Evolutionary conservation across 371 early-diverging fungal genomes (phyloP).

Genomic region (Zancudomyces culisetae): DNA sequence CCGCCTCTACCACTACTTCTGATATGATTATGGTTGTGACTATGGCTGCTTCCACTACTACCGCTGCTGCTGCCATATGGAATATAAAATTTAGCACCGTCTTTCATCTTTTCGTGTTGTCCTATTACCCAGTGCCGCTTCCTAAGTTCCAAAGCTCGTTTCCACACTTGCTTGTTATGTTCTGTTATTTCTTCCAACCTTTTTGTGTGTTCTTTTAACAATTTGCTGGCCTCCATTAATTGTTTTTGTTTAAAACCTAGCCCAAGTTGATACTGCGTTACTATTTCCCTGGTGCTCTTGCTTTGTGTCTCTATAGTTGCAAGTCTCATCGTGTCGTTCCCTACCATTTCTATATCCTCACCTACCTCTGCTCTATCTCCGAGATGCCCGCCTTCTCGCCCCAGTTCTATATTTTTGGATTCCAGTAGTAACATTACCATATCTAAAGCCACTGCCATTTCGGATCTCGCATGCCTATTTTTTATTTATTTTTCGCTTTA

Average conservation of each 20-base stretch:
- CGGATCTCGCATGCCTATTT: neutral
- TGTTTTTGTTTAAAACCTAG: neutral
- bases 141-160: neutral
- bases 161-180: neutral
- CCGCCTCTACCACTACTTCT: too few relatives aligned
- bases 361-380: too few relatives aligned
- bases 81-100: neutral
- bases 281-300: neutral
- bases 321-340: neutral
- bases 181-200: neutral
- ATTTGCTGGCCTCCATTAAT: neutral
- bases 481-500: neutral
- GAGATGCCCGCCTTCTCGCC: neutral
- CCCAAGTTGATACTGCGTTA: neutral
- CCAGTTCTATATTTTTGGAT: neutral
- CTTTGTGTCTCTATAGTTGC: neutral
- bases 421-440: neutral
- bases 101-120: neutral
- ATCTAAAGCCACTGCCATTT: conserved; percentile 1
- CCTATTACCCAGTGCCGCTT: neutral
- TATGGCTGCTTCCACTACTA: too few relatives aligned
- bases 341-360: neutral
- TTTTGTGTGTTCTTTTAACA: neutral
- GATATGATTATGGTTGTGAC: too few relatives aligned
- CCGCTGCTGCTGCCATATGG: neutral